Evolutionary conservation across 139 green algal genomes (phyloP).

Genomic region (Chlorella ohadii): DNA sequence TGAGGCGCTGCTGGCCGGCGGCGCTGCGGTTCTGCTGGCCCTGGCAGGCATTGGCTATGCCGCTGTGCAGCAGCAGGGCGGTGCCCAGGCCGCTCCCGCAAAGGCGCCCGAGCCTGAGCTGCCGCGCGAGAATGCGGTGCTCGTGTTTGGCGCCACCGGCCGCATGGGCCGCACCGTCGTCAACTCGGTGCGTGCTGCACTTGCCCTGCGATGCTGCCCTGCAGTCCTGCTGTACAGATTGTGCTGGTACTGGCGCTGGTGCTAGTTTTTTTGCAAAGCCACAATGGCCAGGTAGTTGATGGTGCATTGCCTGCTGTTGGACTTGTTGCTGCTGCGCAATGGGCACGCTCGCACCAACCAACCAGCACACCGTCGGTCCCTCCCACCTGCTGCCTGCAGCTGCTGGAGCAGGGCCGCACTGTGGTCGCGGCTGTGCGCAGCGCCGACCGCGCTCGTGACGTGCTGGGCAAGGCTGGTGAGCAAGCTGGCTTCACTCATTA

Average conservation of each 20-base stretch:
- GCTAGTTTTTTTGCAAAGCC: too few species aligned
- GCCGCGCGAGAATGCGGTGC: conserved; percentile 72
- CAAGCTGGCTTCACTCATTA: too few species aligned
- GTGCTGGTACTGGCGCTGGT: too few species aligned
- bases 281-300: too few species aligned
- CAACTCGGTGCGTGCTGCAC: conserved; percentile 54
- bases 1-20: conserved; percentile 11
- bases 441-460: conserved; percentile 52
- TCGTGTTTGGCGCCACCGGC: conserved; percentile 85
- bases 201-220: too few species aligned
- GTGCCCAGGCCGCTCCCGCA: not conserved
- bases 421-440: conserved; percentile 78
- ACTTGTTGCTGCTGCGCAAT: too few species aligned
- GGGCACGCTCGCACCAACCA: too few species aligned
- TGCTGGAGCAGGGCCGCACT: conserved; percentile 53
- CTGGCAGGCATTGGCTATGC: conserved; percentile 16
- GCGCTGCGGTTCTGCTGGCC: not conserved
- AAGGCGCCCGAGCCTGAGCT: not conserved
- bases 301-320: too few species aligned
- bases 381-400: not conserved
- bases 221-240: too few species aligned
- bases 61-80: not conserved
- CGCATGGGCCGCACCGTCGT: conserved; percentile 72
- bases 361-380: too few species aligned
- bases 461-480: conserved; percentile 38